Conservation (phyloP, 1,284 basidiomycete genomes). For the Pascua guehoae region DNA sequence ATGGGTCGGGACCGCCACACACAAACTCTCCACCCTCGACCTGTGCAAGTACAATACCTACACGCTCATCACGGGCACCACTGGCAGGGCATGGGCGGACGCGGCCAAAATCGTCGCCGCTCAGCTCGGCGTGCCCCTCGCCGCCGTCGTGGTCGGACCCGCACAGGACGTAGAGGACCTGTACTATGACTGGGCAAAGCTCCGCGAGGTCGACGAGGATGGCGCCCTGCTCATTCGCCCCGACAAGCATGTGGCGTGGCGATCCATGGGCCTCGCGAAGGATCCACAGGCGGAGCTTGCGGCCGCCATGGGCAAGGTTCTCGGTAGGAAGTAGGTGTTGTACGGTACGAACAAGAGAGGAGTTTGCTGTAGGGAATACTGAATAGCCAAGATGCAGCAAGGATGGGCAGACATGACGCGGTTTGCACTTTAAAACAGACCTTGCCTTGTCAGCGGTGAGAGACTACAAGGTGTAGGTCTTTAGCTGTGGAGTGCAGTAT, state of each 20-base stretch:
- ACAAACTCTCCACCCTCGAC: conserved; percentile 13
- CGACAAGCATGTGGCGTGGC: conserved; percentile 19
- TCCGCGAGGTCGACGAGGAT: conserved; percentile 17
- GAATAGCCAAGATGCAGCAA: neutral
- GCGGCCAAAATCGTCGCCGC: neutral
- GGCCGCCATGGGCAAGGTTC: conserved; percentile 1
- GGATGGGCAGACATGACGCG: no score
- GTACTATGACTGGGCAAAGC: conserved; percentile 19
- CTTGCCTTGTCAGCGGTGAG: no score
- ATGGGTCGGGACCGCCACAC: conserved; percentile 8
- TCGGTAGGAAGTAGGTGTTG: conserved; percentile 2
- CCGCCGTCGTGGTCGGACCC: conserved; percentile 10
- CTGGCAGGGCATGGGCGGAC: conserved; percentile 2
- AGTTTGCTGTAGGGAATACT: neutral
- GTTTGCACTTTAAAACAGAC: no score
- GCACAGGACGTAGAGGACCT: conserved; percentile 13
- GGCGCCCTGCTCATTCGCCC: conserved; percentile 15
- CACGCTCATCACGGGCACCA: conserved; percentile 14
- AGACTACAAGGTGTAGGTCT: no score
- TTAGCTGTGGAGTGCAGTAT: no score
- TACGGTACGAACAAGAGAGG: no score
- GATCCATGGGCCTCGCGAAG: conserved; percentile 1
- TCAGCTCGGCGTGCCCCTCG: conserved; percentile 6
- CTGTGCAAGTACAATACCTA: conserved; percentile 8
- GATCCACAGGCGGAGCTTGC: conserved; percentile 10